phyloP scores from a whole-genome alignment of 2,329 filamentous ascomycete genomes.

The Thelonectria blattea region DNA sequence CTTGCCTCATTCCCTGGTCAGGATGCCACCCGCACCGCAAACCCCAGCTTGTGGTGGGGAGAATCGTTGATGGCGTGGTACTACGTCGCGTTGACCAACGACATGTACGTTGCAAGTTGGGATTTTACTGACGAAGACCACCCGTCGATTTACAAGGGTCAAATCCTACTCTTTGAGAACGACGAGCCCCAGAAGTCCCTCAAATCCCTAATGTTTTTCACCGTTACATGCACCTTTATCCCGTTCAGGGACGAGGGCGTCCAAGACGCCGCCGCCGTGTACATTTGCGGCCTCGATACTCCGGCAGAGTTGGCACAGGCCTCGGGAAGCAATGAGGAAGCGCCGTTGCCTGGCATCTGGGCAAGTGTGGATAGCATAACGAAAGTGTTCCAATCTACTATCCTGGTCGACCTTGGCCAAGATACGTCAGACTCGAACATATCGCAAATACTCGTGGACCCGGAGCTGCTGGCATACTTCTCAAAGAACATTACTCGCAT shows the following conservation, averaged over 20 bases:
- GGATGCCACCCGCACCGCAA: neutral
- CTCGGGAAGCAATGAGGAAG: neutral
- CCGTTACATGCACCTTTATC: neutral
- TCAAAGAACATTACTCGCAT: neutral
- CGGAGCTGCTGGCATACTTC: neutral
- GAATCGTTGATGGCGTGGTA: neutral
- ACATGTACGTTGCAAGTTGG: neutral
- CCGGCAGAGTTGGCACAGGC: neutral
- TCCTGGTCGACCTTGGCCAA: constrained; percentile 9
- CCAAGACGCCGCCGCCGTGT: neutral
- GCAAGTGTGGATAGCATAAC: neutral
- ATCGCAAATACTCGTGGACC: constrained; percentile 4
- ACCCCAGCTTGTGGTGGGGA: constrained; percentile 9
- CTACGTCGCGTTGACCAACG: neutral
- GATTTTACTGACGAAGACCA: neutral
- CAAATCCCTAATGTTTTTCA: neutral
- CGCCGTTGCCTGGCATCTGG: neutral
- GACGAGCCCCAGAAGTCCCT: neutral
- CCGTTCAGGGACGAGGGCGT: neutral
- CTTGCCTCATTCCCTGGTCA: neutral
- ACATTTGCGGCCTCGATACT: neutral
- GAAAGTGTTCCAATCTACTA: neutral
- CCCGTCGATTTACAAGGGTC: neutral
- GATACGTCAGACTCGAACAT: neutral
- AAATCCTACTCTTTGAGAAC: neutral